These are phyloP conservation scores for Lachnellula occidentalis DNA, from an alignment of 2,329 filamentous ascomycete species.

Conservation along the genomic window DNA sequence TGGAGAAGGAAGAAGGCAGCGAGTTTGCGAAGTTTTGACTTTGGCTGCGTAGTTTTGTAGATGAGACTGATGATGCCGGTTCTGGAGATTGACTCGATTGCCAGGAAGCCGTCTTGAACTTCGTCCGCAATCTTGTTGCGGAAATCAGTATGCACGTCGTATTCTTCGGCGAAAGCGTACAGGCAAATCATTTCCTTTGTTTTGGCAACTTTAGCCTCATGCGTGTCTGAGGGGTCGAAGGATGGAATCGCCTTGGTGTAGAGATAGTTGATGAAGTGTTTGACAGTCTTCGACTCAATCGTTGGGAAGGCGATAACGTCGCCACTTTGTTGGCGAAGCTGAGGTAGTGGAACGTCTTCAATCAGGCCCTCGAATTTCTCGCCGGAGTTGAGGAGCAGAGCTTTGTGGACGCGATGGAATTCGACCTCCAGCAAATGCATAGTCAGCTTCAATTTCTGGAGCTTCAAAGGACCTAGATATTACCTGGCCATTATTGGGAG, in stretches of 20 bases:
- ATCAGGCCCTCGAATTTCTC: neutral
- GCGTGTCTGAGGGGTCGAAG: neutral
- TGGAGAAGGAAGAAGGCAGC: constrained; percentile 9
- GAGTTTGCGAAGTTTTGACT: constrained; percentile 18
- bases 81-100: constrained; percentile 9
- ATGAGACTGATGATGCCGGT: constrained; percentile 1
- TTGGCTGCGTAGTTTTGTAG: constrained; percentile 5
- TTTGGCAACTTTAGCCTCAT: neutral
- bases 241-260: constrained; percentile 15
- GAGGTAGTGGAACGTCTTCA: neutral
- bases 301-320: neutral
- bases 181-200: constrained; percentile 14
- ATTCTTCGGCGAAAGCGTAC: constrained; percentile 18
- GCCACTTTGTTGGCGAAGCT: neutral
- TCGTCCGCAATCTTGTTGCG: constrained; percentile 21
- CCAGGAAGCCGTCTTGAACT: constrained; percentile 21
- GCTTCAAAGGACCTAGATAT: too few relatives aligned
- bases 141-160: constrained; percentile 4
- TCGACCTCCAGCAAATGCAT: neutral
- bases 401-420: constrained; percentile 10
- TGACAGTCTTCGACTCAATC: constrained; percentile 9
- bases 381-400: constrained; percentile 8
- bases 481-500: neutral
- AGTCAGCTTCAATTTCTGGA: too few relatives aligned
- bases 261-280: constrained; percentile 18